A percentile compares a stretch with the other conserved stretches of the same genome.
These are phyloP conservation scores for Hypericum androsaemum DNA, from an alignment of 345 rosid genomes.

Conservation along the genomic window DNA sequence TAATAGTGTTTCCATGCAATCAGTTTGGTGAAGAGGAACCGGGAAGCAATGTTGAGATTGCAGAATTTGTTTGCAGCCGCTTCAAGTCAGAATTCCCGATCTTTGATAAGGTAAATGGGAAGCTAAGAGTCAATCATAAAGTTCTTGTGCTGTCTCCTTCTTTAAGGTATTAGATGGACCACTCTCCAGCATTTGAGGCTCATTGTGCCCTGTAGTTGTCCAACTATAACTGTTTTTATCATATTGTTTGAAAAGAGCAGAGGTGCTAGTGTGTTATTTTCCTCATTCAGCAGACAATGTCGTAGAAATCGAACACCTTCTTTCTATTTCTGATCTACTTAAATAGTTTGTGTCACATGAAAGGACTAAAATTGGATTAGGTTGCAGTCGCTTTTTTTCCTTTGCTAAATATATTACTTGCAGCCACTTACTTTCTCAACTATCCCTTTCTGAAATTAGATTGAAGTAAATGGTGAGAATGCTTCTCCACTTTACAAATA, in stretches of 20 bases:
- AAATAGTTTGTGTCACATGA: no score
- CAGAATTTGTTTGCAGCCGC: conserved; percentile 22
- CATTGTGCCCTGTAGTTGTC: no score
- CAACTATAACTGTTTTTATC: no score
- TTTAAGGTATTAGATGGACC: background rate
- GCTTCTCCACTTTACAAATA: conserved; percentile 24
- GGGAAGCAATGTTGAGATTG: conserved; percentile 19
- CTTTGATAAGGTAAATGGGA: conserved; percentile 19
- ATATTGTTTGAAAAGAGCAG: no score
- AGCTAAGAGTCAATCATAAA: background rate
- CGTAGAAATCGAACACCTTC: no score
- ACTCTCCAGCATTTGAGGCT: no score
- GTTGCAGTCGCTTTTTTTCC: no score
- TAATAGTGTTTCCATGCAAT: conserved; percentile 28
- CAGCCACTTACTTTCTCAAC: background rate
- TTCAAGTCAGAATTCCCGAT: conserved; percentile 25
- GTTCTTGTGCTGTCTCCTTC: background rate
- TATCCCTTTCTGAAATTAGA: conserved; percentile 3
- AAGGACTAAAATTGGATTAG: no score
- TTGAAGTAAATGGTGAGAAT: conserved; percentile 24
- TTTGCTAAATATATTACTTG: no score
- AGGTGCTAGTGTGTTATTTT: no score
- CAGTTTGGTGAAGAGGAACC: conserved; percentile 29
- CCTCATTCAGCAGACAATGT: no score
- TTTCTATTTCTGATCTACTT: no score